Base-by-base conservation (phyloP, 805 yeast species). In the Yamadazyma philogaea region DNA sequence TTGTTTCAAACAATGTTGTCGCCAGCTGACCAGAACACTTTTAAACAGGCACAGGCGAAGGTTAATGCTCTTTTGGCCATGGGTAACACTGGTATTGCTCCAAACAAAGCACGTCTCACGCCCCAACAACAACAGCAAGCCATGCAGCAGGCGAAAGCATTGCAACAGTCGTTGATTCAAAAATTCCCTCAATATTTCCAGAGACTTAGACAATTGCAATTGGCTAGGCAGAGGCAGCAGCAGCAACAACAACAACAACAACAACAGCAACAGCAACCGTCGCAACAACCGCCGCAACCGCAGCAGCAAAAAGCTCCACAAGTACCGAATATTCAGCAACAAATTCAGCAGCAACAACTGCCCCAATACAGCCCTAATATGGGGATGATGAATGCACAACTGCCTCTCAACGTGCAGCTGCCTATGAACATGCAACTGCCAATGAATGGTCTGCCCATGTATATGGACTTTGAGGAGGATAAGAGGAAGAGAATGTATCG, bases 41-140 rank as follows among this genome's bases (percentile, higher is more conserved):
- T 66, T 57, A 61, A 66, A 43, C 74, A 68, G 37, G 51, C 65
- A 42, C 75, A 70, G 46, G 48, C 60, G 2, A 56, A 66, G 32
- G 65, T 68, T 65, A 63, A 57, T 43, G 62, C 73, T 2, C 64
- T 68, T 37, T 68, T 66, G 2, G 57, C 59, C 42, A 69, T 70
- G 73, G 70, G 74, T 4, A 64, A 66, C 42, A 55, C 67, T 10
- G 75, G 75, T 1, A 50, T 63, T 12, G 68, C 74, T 1, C 75
- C 75, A n/a, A 69, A 64, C 43, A 57, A 72, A 19, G 59, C 65
- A 19, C 61, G 61, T 32, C 60, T 70, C 36, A 66, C 68, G 4
- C 70, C 70, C 3, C 71, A 66, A 37, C 75, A 70, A 44, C 72
- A 69, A 38, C 74, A 67, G 42, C 72, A 67, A 42, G 74, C 75